These are phyloP conservation scores for Pythium guiyangense DNA, from an alignment of 352 stramenopile genomes.

Conservation along the genomic window DNA sequence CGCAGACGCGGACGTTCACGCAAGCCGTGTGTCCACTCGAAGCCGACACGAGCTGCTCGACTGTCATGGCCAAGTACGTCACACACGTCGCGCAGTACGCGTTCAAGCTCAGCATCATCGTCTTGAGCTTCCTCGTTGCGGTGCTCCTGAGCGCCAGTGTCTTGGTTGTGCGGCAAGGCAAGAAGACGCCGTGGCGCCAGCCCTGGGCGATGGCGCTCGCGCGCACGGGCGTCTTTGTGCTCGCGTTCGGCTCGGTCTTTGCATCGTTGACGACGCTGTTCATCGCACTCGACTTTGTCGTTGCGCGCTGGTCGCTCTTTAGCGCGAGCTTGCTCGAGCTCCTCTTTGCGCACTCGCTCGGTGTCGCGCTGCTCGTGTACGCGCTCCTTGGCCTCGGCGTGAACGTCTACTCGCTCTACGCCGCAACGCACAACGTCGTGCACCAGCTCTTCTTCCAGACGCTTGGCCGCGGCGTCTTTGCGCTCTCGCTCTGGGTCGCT, in stretches of 20 bases:
- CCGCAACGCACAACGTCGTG: conserved; percentile 26
- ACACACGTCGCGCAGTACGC: conserved; percentile 14
- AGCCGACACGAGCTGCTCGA: conserved; percentile 20
- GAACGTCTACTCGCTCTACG: conserved; percentile 32
- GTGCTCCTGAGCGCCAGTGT: conserved; percentile 19
- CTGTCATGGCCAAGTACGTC: conserved; percentile 30
- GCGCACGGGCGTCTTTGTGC: conserved; percentile 7
- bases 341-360: conserved; percentile 36
- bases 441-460: conserved; percentile 43
- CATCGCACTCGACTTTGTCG: conserved; percentile 34
- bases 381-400: conserved; percentile 20
- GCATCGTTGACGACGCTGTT: conserved; percentile 25
- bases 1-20: conserved; percentile 1
- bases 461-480: conserved; percentile 5
- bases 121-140: conserved; percentile 14
- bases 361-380: conserved; percentile 27
- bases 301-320: conserved; percentile 28
- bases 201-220: conserved; percentile 12
- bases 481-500: conserved; percentile 22
- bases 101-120: conserved; percentile 7
- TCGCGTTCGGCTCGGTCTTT: conserved; percentile 18
- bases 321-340: conserved; percentile 44
- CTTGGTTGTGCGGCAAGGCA: conserved; percentile 23
- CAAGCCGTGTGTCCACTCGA: conserved; percentile 13
- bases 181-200: conserved; percentile 11